Percentiles rank a stretch among this genome's conserved stretches.
These are phyloP conservation scores for Saccharomycopsis sp. DNA, from an alignment of 805 yeast species.

Conservation along the genomic window DNA sequence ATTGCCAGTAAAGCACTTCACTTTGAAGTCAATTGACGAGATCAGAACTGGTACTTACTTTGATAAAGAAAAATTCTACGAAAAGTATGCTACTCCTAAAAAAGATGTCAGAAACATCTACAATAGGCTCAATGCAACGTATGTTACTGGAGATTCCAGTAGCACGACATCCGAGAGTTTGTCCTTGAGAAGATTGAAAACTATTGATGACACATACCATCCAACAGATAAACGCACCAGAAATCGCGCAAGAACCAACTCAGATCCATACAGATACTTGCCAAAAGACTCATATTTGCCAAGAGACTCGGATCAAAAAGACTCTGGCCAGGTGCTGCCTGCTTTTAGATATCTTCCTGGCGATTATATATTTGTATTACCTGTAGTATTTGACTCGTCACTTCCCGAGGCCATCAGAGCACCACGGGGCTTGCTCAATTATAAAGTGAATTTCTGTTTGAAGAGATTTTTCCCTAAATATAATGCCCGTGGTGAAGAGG, in stretches of 20 bases:
- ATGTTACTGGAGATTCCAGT: not conserved
- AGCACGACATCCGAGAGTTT: not conserved
- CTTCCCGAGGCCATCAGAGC: constrained; percentile 57
- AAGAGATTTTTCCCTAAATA: not conserved
- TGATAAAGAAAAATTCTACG: not conserved
- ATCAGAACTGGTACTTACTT: not conserved
- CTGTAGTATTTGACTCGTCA: constrained; percentile 52
- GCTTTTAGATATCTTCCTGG: constrained; percentile 41
- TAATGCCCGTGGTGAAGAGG: not conserved
- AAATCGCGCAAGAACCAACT: not conserved
- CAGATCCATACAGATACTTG: not conserved
- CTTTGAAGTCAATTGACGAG: constrained; percentile 7
- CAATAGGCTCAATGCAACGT: not conserved
- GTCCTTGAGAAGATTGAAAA: not conserved
- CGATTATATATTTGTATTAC: constrained; percentile 60
- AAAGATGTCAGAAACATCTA: not conserved
- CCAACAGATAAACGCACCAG: not conserved
- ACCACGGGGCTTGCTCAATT: constrained; percentile 43
- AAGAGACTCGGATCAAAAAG: too few species aligned
- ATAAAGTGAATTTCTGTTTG: constrained; percentile 26
- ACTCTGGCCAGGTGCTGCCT: too few species aligned
- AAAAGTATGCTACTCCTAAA: not conserved
- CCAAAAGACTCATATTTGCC: not conserved
- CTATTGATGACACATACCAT: not conserved
- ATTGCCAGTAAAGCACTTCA: constrained; percentile 6